Base-by-base conservation (phyloP, 192 early-diverging fungal genomes). In the Mortierella antarctica region DNA sequence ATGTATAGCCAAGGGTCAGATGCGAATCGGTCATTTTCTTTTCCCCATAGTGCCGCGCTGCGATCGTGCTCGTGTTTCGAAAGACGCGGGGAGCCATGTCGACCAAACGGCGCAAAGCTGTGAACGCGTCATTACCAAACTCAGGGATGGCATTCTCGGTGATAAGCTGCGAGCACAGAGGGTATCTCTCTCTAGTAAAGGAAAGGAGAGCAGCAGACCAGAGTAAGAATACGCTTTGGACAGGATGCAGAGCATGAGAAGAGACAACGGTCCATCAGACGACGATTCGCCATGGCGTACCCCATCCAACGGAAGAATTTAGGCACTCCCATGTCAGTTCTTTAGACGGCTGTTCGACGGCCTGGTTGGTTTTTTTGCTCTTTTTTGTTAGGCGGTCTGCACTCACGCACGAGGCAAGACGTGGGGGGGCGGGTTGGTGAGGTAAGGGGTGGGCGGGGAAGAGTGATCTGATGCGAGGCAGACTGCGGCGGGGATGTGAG, bases 271-370 rank as follows among this genome's bases (percentile, higher is more conserved):
- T 44, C 6, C 23, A 41, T 44, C 17, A 64, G 10, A 11, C 39
- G 9, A 31, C 5, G 45, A 20, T 50, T 20, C 15, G 1, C 7
- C 39, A 56, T 14, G 57, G 31, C 31, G 31, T 88, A 90, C 89
- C 90, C 91, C 67, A 99, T 94, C 97, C 97, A 99, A 86, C 96
- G 88, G 84, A 99, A 99, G 79, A 98, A 99, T 88, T 98, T 92
- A 69, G 93, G 93, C 69, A 95, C 93, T 64, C 94, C 94, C 94
- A 95, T 95, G 60, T 39, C 13, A 51, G 50, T 51, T 12, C 13
- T n/a, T 15, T 15, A 15, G 5, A 45, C 44, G 23, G 13, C 44
- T 21, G 44, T 49, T 44, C n/a, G 13, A 45, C 13, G 41, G 57
- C 21, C 20, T 18, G 23, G 49, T 6, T 40, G 52, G 21, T 44